A percentile compares a stretch with the other conserved stretches of the same genome.
phyloP scores from a whole-genome alignment of 257 asterid genomes.

The Voacanga thouarsii region DNA sequence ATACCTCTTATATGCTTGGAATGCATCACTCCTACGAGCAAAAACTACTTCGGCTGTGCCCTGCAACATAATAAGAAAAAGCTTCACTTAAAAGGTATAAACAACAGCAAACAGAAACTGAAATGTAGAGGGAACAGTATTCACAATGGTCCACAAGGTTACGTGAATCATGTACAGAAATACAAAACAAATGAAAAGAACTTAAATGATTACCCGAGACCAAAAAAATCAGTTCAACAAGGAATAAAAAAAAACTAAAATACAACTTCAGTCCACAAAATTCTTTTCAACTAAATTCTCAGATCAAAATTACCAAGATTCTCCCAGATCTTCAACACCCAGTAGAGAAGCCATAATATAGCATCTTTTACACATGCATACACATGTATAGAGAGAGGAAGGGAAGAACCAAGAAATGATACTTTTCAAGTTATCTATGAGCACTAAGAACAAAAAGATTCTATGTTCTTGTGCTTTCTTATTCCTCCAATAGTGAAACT shows the following conservation, averaged over 20 bases:
- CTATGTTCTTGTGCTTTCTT: not conserved
- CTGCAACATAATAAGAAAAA: conserved; percentile 26
- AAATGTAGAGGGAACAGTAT: too few relatives aligned
- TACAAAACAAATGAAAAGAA: too few relatives aligned
- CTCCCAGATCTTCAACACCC: not conserved
- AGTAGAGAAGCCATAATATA: not conserved
- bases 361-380: too few relatives aligned
- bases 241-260: too few relatives aligned
- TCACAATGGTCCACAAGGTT: too few relatives aligned
- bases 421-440: not conserved
- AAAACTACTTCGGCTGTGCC: conserved; percentile 86
- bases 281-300: too few relatives aligned
- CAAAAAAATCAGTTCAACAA: too few relatives aligned
- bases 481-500: not conserved
- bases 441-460: not conserved
- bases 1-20: conserved; percentile 70
- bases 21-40: conserved; percentile 76
- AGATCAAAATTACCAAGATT: too few relatives aligned
- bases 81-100: not conserved
- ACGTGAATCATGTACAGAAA: too few relatives aligned
- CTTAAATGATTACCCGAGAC: too few relatives aligned
- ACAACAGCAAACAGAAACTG: not conserved
- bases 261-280: too few relatives aligned
- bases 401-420: not conserved
- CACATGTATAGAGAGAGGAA: not conserved